Evolutionary conservation across 2,329 filamentous ascomycete species (phyloP), one percentile per base, ranked within the genome.

Genomic region (Ophiosphaerella narmari): DNA sequence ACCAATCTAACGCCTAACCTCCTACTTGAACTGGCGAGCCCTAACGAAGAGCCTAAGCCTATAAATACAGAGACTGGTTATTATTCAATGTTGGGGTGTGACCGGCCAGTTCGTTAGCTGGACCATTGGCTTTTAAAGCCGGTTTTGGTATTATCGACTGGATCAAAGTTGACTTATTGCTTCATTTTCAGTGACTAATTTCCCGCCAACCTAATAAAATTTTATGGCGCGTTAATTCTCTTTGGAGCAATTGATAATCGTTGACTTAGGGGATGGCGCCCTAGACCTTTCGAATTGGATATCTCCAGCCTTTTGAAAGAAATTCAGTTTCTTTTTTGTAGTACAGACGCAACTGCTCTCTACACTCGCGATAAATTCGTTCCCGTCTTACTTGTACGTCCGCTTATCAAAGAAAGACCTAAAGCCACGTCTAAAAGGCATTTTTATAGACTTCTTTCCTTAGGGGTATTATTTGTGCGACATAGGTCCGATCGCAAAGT

Each of bases 271-370:
- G 31, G 48, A 51, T 47, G 18, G 48, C 32, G 32, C 48, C 31
- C 48, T 51, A 24, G 48, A 51, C 48, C 48, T 51, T 51, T 51
- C 18, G 36, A 51, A 48, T 51, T 40, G 14, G 43, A 51, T 48
- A 51, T 51, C 38, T 51, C 33, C 29, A 13, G 44, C 48, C 43
- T 51, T 48, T 37, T 18, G 29, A 48, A 51, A 48, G 43, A 51
- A 40, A 46, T 46, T 50, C 35, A 46, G 46, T 48, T 50, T 46
- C 35, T 35, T 50, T 29, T 50, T 46, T 36, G 21, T 40, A 26
- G 35, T 34, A 50, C 24, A 40, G 46, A 50, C 31, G 23, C 42
- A 46, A 42, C 47, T 50, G 35, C 34, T 50, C 47, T 49, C 46
- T 26, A 49, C 41, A 14, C 41, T 49, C 24, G 41, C 41, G 7